Evolutionary conservation across 2,329 filamentous ascomycete species (phyloP).

Genomic region (Diaporthe velutina): DNA sequence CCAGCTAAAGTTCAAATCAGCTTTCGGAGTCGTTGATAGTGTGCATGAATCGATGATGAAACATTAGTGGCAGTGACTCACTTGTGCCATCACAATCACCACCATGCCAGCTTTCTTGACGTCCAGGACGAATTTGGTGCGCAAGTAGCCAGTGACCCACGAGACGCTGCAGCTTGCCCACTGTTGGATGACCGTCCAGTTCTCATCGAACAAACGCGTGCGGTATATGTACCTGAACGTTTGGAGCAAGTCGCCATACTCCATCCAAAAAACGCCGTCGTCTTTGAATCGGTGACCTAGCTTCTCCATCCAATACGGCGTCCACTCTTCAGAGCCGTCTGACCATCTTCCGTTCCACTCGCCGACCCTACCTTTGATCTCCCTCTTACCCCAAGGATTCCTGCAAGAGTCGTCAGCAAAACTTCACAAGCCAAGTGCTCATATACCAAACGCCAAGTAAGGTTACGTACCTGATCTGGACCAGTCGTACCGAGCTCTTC

Average conservation of each 20-base stretch:
- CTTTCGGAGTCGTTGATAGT: accelerated
- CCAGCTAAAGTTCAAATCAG: slow-evolving; percentile 49
- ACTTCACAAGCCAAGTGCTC: neutral
- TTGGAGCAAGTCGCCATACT: slow-evolving; percentile 58
- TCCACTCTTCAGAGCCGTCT: slow-evolving; percentile 82
- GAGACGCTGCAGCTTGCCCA: slow-evolving; percentile 59
- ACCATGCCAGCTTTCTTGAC: slow-evolving; percentile 56
- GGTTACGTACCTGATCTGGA: slow-evolving; percentile 57
- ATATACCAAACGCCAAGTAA: neutral
- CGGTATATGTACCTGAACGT: slow-evolving; percentile 60
- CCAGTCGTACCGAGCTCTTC: slow-evolving; percentile 51
- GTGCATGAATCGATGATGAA: neutral
- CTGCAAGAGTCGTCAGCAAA: slow-evolving; percentile 50
- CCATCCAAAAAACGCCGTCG: slow-evolving; percentile 69
- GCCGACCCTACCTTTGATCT: slow-evolving; percentile 49
- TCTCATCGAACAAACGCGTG: slow-evolving; percentile 60
- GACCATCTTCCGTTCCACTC: slow-evolving; percentile 83
- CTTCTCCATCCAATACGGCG: slow-evolving; percentile 77
- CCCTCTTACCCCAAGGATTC: slow-evolving; percentile 78
- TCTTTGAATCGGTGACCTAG: slow-evolving; percentile 77
- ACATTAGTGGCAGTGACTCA: slow-evolving; percentile 8
- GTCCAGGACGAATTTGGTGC: slow-evolving; percentile 58
- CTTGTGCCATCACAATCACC: slow-evolving; percentile 58
- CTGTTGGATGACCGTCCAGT: slow-evolving; percentile 59
- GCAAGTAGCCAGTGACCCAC: slow-evolving; percentile 60